Base-by-base conservation (phyloP, 2,329 filamentous ascomycete species). In the Trichoderma brevicompactum region DNA sequence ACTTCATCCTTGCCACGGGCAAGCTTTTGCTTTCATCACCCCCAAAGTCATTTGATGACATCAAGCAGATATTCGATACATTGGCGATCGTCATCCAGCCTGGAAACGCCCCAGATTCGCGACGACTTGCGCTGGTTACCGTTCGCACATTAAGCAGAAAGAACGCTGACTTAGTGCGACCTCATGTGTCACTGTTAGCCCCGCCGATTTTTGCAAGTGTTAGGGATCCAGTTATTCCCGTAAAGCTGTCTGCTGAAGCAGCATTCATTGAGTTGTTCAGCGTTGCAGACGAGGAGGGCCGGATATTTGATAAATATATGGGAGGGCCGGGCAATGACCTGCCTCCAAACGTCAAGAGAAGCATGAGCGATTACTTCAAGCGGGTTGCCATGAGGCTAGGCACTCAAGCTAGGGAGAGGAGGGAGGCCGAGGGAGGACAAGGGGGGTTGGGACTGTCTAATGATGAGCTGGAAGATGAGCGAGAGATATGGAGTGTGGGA, bases 341-440 rank as follows among this genome's bases (percentile, higher is more conserved):
- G 66, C 83, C 88, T 8, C 79, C 91, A 0, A 89, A 87, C 46
- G 88, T 88, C 17, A 95, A 96, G 84, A 86, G 94, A 71, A 93
- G 90, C 76, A 97, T 99, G 90, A 86, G 89, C 66, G 95, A 99
- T 77, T 99, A 99, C 80, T 98, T 98, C 81, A 97, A 97, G 83
- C 85, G 95, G 48, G 92, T 99, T 69, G 92, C 92, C 1, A 77
- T 94, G 73, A 87, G 94, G 71, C 80, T 98, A 19, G 94, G 91
- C n/a, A 86, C 82, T 17, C 95, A 98, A 76, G 93, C 92, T 1
- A 86, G 92, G 68, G 95, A 99, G 80, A 86, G 95, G 71, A 91
- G 87, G 73, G 94, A 97, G 71, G 95, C 95, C 0, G 94, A 97
- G 75, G 94, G 94, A 68, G 95, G 94, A 7, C 86, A 89, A 66